Conservation (phyloP, 345 rosid species). For the Camelina hispida region DNA sequence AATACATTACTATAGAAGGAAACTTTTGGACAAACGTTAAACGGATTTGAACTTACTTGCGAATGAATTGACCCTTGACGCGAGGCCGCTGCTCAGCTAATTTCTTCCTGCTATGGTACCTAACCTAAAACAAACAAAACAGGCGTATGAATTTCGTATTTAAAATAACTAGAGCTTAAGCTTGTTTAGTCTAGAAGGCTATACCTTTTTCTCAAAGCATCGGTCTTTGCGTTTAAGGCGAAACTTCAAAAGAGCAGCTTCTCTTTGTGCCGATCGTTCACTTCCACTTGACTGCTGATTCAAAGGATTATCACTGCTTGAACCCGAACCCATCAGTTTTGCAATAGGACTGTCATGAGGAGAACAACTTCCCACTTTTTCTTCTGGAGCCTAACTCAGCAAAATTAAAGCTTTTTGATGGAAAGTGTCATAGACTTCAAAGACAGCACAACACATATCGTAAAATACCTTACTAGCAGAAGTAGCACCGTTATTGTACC, state of each 20-base stretch:
- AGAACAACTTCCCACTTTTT: constrained; percentile 63
- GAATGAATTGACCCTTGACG: constrained; percentile 65
- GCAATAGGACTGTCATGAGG: constrained; percentile 56
- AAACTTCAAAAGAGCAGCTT: constrained; percentile 71
- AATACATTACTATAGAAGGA: not conserved
- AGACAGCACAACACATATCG: not conserved
- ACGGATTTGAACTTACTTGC: constrained; percentile 44
- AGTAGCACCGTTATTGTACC: constrained; percentile 61
- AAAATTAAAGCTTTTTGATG: constrained; percentile 11
- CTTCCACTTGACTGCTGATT: constrained; percentile 60
- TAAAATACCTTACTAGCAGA: constrained; percentile 63
- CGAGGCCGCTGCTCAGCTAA: constrained; percentile 72
- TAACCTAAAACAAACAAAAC: constrained; percentile 54
- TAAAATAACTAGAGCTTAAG: constrained; percentile 13
- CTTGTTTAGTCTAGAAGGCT: not conserved
- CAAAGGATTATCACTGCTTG: constrained; percentile 45
- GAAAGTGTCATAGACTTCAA: constrained; percentile 8
- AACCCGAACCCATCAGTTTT: constrained; percentile 55
- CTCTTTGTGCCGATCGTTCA: constrained; percentile 54
- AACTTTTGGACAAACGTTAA: not conserved
- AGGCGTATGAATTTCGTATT: not conserved
- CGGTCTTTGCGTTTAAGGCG: constrained; percentile 81
- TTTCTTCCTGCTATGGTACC: constrained; percentile 67
- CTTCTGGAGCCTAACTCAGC: constrained; percentile 50
- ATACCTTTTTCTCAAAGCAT: constrained; percentile 80